A percentile compares a stretch with the other conserved stretches of the same genome.
These are phyloP conservation scores for Emericellopsis cladophorae DNA, from an alignment of 2,329 filamentous ascomycete species.

Conservation along the genomic window DNA sequence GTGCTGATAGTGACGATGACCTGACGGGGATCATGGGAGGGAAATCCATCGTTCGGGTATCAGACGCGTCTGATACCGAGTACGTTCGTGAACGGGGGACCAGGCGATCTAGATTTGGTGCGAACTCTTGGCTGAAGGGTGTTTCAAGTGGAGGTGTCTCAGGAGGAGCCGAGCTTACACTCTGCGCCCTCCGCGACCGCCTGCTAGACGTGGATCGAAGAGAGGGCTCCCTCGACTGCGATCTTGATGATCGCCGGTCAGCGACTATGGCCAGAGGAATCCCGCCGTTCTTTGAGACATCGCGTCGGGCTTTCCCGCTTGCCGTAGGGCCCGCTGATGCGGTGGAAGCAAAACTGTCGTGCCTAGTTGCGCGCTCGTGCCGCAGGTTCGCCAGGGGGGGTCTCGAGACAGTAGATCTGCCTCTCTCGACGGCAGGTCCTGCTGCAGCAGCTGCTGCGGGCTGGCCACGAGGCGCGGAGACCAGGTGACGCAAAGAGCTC, in stretches of 20 bases:
- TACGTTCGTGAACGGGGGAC: constrained; percentile 25
- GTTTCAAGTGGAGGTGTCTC: constrained; percentile 15
- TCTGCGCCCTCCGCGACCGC: constrained; percentile 39
- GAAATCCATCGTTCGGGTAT: constrained; percentile 46
- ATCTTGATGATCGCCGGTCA: constrained; percentile 41
- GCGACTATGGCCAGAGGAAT: constrained; percentile 53
- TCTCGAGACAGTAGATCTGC: neutral
- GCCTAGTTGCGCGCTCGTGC: constrained; percentile 14
- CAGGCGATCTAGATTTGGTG: constrained; percentile 28
- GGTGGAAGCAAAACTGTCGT: constrained; percentile 36
- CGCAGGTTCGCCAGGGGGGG: constrained; percentile 4
- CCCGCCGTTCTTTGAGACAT: constrained; percentile 44
- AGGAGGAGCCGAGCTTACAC: constrained; percentile 33
- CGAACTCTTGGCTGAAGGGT: constrained; percentile 23
- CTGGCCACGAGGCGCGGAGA: constrained; percentile 3
- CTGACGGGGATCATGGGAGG: constrained; percentile 43
- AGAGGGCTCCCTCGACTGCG: constrained; percentile 38
- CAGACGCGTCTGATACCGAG: constrained; percentile 35
- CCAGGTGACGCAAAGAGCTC: constrained; percentile 32
- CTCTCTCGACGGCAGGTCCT: neutral
- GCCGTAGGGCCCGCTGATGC: constrained; percentile 34
- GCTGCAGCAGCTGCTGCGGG: too few relatives aligned
- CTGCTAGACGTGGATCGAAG: constrained; percentile 49
- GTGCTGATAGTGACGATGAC: constrained; percentile 49
- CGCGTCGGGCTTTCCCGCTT: constrained; percentile 42